A percentile compares a stretch with the other conserved stretches of the same genome.
These are phyloP conservation scores for Rhazya stricta DNA, from an alignment of 257 asterid genomes.

Conservation along the genomic window DNA sequence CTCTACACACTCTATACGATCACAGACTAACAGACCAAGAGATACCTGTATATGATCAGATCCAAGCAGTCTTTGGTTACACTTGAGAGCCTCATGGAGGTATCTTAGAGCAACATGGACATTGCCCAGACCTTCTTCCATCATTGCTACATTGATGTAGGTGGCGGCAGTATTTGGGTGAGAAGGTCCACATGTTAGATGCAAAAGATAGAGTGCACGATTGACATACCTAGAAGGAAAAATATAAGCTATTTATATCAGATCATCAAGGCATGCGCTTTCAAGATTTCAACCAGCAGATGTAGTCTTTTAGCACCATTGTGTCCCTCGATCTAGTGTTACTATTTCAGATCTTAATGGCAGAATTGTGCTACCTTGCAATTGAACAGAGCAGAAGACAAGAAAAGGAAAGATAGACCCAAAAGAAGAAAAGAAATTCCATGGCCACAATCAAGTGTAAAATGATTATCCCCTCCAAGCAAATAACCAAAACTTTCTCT, in stretches of 20 bases:
- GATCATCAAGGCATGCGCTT: slow-evolving; percentile 3
- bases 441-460: neutral
- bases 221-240: slow-evolving; percentile 62
- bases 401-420: neutral
- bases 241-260: slow-evolving; percentile 17
- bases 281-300: neutral
- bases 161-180: slow-evolving; percentile 85
- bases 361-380: neutral
- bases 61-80: slow-evolving; percentile 79
- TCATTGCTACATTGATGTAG: slow-evolving; percentile 77
- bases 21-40: slow-evolving; percentile 13
- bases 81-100: slow-evolving; percentile 82
- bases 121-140: slow-evolving; percentile 86
- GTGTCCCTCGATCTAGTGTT: neutral
- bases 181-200: slow-evolving; percentile 74
- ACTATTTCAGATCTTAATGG: neutral
- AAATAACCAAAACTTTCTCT: neutral
- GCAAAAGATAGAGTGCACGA: slow-evolving; percentile 76
- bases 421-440: neutral
- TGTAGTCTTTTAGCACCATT: neutral
- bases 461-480: neutral
- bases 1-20: neutral
- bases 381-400: neutral
- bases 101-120: slow-evolving; percentile 77
- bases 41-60: slow-evolving; percentile 76